Base-by-base conservation (phyloP, 2,329 filamentous ascomycete species). In the Cladosporium velox region DNA sequence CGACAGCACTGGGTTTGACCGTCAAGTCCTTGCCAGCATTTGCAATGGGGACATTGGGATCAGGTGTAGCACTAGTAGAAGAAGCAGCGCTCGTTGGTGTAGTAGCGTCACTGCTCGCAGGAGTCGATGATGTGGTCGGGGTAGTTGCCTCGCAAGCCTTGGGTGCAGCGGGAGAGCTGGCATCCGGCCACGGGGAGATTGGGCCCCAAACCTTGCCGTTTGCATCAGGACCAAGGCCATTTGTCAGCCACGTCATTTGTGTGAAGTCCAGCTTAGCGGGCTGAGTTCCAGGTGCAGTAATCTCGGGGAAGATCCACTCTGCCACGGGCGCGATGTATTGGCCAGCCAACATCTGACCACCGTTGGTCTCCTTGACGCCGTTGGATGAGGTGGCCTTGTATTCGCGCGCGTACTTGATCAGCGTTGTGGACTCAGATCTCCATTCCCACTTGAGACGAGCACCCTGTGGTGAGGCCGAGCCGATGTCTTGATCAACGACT, bases 231-330 rank as follows among this genome's bases (percentile, higher is more conserved):
- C 76, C 76, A n/a, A 75, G 69, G 1, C 76, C 76, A 54, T 77
- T 70, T 15, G 68, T 70, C 18, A 78, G 68, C 61, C 71, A 70
- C 1, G 74, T 72, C 10, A 81, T 72, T 38, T 75, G 73, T 26
- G 71, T 70, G 66, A 81, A 80, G 60, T 78, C 74, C 68, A 74
- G 76, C 65, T 67, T 74, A 69, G 69, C 69, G 12, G 74, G 75
- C 10, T 70, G 55, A n/a, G 66, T 68, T 1, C 80, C 80, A 21
- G 80, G 80, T 2, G 74, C 70, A 18, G 77, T 73, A 21, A 77
- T 72, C 67, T 82, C 80, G 8, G 80, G 79, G 70, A 78, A 79
- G 67, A 82, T 80, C 78, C 79, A 81, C 65, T 81, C 80, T 6
- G 72, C 74, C 5, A 82, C 78, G 12, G 80, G 76, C 32, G 76